Evolutionary conservation across 495 filamentous ascomycete genomes (phyloP).

Genomic region (Penicillium paxilli): DNA sequence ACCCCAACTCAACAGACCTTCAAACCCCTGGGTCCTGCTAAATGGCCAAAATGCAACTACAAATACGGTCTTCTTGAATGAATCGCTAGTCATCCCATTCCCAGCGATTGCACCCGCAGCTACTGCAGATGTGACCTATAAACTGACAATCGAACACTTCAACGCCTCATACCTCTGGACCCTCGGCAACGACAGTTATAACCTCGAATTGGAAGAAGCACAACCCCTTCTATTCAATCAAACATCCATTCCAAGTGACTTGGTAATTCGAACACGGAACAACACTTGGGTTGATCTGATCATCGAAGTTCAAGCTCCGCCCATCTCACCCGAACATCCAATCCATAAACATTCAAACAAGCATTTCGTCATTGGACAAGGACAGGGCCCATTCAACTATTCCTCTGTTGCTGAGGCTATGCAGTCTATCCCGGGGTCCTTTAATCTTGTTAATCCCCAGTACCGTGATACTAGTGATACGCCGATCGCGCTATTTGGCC

Average conservation of each 20-base stretch:
- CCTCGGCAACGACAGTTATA: constrained; percentile 39
- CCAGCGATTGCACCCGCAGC: constrained; percentile 36
- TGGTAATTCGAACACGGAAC: constrained; percentile 52
- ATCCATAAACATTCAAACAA: constrained; percentile 68
- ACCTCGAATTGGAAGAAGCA: constrained; percentile 32
- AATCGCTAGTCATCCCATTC: constrained; percentile 40
- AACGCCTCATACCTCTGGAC: constrained; percentile 48
- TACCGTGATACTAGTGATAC: constrained; percentile 52
- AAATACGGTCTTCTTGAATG: constrained; percentile 39
- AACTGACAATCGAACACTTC: constrained; percentile 35
- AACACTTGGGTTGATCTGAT: constrained; percentile 61
- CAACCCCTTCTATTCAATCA: constrained; percentile 52
- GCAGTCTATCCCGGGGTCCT: constrained; percentile 41
- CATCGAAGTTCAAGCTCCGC: constrained; percentile 30
- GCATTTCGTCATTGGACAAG: constrained; percentile 54
- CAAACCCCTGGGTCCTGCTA: constrained; percentile 42
- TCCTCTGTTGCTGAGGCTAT: constrained; percentile 52
- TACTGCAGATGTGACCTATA: constrained; percentile 39
- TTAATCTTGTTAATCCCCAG: constrained; percentile 57
- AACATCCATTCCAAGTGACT: constrained; percentile 29
- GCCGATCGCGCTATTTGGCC: constrained; percentile 23
- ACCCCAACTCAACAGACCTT: constrained; percentile 15
- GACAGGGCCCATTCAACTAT: constrained; percentile 49
- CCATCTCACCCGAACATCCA: constrained; percentile 48
- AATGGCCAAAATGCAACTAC: constrained; percentile 33